phyloP scores from a whole-genome alignment of 1,284 basidiomycete species.

The Dichomitus squalens region DNA sequence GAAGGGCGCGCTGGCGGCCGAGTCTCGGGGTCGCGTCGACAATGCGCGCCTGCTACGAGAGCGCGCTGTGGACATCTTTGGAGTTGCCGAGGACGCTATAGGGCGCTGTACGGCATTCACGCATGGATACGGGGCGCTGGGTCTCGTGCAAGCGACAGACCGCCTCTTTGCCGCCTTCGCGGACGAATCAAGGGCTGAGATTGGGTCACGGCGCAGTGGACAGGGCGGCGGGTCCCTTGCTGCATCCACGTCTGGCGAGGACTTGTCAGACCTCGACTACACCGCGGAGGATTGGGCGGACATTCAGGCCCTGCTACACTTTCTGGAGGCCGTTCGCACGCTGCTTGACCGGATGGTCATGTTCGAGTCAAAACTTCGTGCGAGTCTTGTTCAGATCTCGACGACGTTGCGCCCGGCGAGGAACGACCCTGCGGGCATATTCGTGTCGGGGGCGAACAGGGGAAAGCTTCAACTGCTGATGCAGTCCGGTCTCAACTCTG shows the following conservation, averaged over 20 bases:
- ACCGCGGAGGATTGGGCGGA: constrained; percentile 83
- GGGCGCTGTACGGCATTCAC: constrained; percentile 79
- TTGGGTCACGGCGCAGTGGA: constrained; percentile 44
- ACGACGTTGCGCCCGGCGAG: constrained; percentile 57
- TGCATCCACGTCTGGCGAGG: constrained; percentile 48
- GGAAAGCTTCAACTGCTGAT: constrained; percentile 76
- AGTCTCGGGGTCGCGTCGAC: constrained; percentile 41
- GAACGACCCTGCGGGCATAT: constrained; percentile 53
- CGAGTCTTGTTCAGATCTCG: constrained; percentile 59
- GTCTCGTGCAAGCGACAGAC: constrained; percentile 76
- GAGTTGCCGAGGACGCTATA: constrained; percentile 79
- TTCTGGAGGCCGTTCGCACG: constrained; percentile 76
- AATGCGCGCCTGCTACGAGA: constrained; percentile 72
- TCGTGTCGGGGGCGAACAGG: constrained; percentile 62
- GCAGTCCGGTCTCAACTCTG: constrained; percentile 82
- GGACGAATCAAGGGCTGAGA: constrained; percentile 58
- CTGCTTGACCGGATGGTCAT: constrained; percentile 64
- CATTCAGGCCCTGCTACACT: constrained; percentile 82
- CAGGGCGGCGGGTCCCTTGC: constrained; percentile 30
- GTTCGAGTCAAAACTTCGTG: constrained; percentile 73
- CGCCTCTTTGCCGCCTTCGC: constrained; percentile 70
- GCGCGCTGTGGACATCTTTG: constrained; percentile 70
- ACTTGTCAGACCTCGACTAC: constrained; percentile 82
- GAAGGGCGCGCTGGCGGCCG: constrained; percentile 40
- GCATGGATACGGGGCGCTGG: constrained; percentile 81